Evolutionary conservation across 768 basidiomycete genomes (phyloP).

Genomic region (Psilocybe cubensis): DNA sequence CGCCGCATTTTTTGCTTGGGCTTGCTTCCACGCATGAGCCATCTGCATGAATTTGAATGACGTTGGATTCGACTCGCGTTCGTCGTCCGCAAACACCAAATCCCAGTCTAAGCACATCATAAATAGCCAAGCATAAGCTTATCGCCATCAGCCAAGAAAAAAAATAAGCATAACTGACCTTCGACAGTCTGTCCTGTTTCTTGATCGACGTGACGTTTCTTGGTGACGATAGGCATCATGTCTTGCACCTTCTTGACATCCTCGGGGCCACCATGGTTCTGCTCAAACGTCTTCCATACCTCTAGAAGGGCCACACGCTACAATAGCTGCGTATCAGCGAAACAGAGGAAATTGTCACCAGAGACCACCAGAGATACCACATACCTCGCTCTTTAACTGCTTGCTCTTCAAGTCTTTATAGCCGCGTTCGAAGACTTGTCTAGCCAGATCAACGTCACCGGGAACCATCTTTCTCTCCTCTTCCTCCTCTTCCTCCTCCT

Average conservation of each 20-base stretch:
- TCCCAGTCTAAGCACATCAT: conserved; percentile 93
- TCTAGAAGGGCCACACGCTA: conserved; percentile 92
- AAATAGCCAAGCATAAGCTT: conserved; percentile 67
- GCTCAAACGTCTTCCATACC: conserved; percentile 95
- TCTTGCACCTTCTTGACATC: conserved; percentile 83
- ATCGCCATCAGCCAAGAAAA: background rate
- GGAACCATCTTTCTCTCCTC: conserved; percentile 64
- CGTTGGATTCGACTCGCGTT: conserved; percentile 89
- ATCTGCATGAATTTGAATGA: conserved; percentile 96
- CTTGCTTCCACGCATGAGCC: conserved; percentile 88
- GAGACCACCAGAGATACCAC: conserved; percentile 4
- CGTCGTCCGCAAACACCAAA: conserved; percentile 95
- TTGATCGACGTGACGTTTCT: conserved; percentile 68
- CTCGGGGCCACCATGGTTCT: conserved; percentile 71
- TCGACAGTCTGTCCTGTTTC: conserved; percentile 87
- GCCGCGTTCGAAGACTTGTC: conserved; percentile 82
- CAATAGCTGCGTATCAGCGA: background rate
- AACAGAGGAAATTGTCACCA: background rate
- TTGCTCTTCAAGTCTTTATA: conserved; percentile 87
- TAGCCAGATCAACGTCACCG: conserved; percentile 71
- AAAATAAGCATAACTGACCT: conserved; percentile 49
- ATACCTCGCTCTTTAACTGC: conserved; percentile 86
- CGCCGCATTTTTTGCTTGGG: conserved; percentile 89
- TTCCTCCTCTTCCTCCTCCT: conserved; percentile 41
- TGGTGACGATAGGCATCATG: conserved; percentile 80